Evolutionary conservation across 176 grass and related monocot species (phyloP), one percentile per base, ranked within the genome.

Genomic region (Hsuehochloa calcarea): DNA sequence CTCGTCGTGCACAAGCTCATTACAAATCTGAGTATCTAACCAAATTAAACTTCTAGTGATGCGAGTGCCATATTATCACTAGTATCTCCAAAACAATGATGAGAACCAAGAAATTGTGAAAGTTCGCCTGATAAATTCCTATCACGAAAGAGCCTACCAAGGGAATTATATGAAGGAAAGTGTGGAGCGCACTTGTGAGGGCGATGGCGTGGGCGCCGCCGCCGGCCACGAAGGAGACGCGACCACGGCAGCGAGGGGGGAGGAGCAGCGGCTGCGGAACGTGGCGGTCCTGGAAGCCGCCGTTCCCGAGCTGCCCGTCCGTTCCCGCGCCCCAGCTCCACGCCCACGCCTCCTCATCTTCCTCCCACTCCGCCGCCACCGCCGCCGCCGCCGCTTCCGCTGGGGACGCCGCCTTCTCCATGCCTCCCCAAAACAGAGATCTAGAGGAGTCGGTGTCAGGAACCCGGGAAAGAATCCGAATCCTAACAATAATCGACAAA

Each of bases 241-340:
- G 87, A 59, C 86, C 74, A 40, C 77, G 89, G 82, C 82, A 87
- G 72, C 80, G 81, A 87, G 67, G 50, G 6, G 75, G 69, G 68
- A 92, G 40, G 83, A 81, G 89, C 61, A 94, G 87, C 41, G 85
- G 86, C 31, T 88, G 89, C 34, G 96, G 93, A 23, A 92, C 55
- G 52, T 92, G 64, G 44, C 87, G 64, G 15, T 98, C 96, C 59
- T 85, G 61, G 68, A 92, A 85, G 11, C 58, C 68, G 14, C 91
- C 89, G 52, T 82, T 87, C 43, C 96, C 96, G 4, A 98, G 93
- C 77, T 98, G 96, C 44, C 96, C 96, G 72, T 98, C 93, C 3
- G 91, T 93, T 40, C 93, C 96, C 15, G 96, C 96, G 3, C 96
- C 96, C 91, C 93, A 98, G 62, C 89, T 85, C 91, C 91, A 98